A percentile compares a stretch with the other conserved stretches of the same genome.
Evolutionary conservation across 345 rosid genomes (phyloP).

Genomic region (Kernera saxatilis): DNA sequence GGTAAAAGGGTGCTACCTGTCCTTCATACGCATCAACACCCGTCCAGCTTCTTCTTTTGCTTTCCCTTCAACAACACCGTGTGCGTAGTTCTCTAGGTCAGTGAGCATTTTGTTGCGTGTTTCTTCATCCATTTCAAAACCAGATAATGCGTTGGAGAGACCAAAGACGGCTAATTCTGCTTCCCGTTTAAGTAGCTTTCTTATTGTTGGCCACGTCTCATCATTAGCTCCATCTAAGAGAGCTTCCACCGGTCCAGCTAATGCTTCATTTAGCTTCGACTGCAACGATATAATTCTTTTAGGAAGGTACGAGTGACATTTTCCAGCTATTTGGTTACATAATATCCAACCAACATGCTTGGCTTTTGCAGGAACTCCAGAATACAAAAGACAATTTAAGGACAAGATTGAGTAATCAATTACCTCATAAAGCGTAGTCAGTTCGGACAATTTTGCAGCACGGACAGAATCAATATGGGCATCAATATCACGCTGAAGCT

Average conservation of each 20-base stretch:
- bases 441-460: conserved; percentile 65
- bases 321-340: too few species aligned
- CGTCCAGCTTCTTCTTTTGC: conserved; percentile 84
- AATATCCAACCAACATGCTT: conserved; percentile 29
- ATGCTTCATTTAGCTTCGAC: conserved; percentile 60
- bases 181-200: conserved; percentile 50
- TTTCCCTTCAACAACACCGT: conserved; percentile 69
- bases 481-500: conserved; percentile 72
- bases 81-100: conserved; percentile 52
- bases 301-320: too few species aligned
- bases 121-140: conserved; percentile 63
- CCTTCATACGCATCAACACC: conserved; percentile 81
- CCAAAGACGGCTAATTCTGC: conserved; percentile 49
- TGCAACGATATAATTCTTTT: conserved; percentile 30
- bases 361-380: background rate
- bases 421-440: conserved; percentile 61
- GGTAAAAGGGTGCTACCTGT: conserved; percentile 47
- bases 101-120: conserved; percentile 45
- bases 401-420: background rate
- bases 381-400: background rate
- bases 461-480: conserved; percentile 73
- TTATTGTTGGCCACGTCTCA: conserved; percentile 70
- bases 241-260: conserved; percentile 70
- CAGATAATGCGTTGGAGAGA: conserved; percentile 46
- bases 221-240: conserved; percentile 59